Conservation (phyloP, 345 rosid genomes). For the Cardamine resedifolia region DNA sequence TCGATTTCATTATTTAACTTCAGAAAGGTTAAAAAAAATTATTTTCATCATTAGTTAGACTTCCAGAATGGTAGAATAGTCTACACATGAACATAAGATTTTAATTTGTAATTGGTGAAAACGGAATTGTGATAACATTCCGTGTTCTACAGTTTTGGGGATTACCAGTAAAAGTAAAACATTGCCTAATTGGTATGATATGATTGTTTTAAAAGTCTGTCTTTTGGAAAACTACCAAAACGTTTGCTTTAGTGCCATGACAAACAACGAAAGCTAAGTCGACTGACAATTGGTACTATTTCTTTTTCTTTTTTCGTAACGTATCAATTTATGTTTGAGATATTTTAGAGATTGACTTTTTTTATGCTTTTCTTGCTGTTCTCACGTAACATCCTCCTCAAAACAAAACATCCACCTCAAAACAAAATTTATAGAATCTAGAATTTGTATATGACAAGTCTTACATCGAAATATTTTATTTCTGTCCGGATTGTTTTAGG, state of each 20-base stretch:
- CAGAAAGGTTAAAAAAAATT: no score
- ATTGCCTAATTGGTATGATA: conserved; percentile 1
- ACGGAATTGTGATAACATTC: neutral
- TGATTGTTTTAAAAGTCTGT: conserved; percentile 4
- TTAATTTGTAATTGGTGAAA: neutral
- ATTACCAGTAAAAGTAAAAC: neutral
- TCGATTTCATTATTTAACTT: no score
- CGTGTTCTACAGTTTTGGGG: neutral
- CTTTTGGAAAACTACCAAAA: conserved; percentile 14
- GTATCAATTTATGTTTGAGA: neutral
- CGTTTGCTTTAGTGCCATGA: no score
- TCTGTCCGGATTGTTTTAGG: neutral
- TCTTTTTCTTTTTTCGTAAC: conserved; percentile 14
- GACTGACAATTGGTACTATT: conserved; percentile 29
- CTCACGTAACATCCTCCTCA: conserved; percentile 2
- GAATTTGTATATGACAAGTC: neutral
- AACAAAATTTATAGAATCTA: conserved; percentile 10
- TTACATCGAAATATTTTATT: neutral
- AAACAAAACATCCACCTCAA: conserved; percentile 7
- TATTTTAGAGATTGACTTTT: conserved; percentile 28
- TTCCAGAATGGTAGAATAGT: neutral
- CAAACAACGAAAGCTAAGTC: conserved; percentile 21
- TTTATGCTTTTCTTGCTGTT: conserved; percentile 15
- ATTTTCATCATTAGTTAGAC: neutral
- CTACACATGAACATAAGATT: neutral